Evolutionary conservation across 2,329 filamentous ascomycete species (phyloP).

Genomic region (Phyllosticta citrichinensis): DNA sequence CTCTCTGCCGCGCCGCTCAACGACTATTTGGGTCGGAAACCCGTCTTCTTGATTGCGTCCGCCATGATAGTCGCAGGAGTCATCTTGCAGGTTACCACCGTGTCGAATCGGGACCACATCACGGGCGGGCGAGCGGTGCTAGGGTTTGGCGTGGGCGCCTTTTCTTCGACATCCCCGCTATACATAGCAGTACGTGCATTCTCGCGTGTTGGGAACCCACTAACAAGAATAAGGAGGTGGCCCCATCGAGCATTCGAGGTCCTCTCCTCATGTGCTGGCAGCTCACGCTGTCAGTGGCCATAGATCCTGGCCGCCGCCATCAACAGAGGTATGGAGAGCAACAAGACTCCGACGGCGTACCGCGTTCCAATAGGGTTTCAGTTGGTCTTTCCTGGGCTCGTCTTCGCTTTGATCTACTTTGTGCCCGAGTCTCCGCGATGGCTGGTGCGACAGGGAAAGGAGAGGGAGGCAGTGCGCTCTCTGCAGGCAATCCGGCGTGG

Average conservation of each 20-base stretch:
- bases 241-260: slow-evolving; percentile 23
- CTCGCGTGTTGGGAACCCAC: not conserved
- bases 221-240: slow-evolving; percentile 16
- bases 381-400: slow-evolving; percentile 15
- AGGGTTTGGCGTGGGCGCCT: slow-evolving; percentile 27
- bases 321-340: slow-evolving; percentile 19
- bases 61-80: slow-evolving; percentile 18
- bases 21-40: slow-evolving; percentile 25
- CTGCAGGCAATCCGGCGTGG: slow-evolving; percentile 27
- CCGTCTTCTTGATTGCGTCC: slow-evolving; percentile 21
- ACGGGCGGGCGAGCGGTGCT: slow-evolving; percentile 15
- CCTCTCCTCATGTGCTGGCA: slow-evolving; percentile 33
- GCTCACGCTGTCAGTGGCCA: slow-evolving; percentile 28
- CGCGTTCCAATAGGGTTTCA: slow-evolving; percentile 17
- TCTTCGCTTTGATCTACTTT: slow-evolving; percentile 14
- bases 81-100: slow-evolving; percentile 8
- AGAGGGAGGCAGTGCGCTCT: slow-evolving; percentile 17
- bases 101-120: slow-evolving; percentile 2
- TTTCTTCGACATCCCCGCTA: slow-evolving; percentile 30
- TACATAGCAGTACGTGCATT: slow-evolving; percentile 23
- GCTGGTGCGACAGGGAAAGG: slow-evolving; percentile 11
- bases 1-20: slow-evolving; percentile 29
- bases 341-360: slow-evolving; percentile 18
- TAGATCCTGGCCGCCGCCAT: slow-evolving; percentile 29
- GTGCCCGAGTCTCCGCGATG: slow-evolving; percentile 17